Conservation (phyloP, 306 rosid species). For the Sindora glabra region DNA sequence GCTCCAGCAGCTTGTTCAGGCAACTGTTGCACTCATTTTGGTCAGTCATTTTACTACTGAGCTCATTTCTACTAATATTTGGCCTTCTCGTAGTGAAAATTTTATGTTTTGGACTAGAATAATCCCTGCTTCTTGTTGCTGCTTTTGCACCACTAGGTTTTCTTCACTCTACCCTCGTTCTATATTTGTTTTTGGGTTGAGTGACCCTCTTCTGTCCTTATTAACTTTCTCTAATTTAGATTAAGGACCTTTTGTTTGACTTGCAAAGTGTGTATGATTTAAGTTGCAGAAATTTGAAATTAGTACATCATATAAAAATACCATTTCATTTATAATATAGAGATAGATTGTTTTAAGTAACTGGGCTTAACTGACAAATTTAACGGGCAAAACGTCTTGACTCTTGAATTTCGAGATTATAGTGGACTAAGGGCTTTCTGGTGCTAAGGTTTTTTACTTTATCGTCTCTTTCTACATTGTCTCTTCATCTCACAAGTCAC, state of each 20-base stretch:
- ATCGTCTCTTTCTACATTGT: no score
- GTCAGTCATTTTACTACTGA: slow-evolving; percentile 25
- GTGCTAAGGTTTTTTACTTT: no score
- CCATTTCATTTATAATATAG: no score
- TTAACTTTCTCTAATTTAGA: neutral
- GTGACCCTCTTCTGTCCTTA: neutral
- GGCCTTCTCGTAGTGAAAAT: neutral
- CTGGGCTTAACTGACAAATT: neutral
- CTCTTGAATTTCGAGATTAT: no score
- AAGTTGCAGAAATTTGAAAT: neutral
- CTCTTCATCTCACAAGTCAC: no score
- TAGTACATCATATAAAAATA: neutral
- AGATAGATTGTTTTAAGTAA: neutral
- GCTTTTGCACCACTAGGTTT: no score
- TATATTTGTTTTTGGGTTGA: no score
- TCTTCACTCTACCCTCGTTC: no score
- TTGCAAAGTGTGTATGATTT: neutral
- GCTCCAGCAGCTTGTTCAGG: slow-evolving; percentile 84
- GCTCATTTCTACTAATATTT: neutral
- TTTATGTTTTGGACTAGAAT: neutral
- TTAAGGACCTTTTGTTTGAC: neutral
- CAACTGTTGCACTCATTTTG: slow-evolving; percentile 72
- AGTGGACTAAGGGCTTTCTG: no score
- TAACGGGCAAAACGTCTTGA: neutral
- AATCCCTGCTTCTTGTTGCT: no score